A percentile compares a stretch with the other conserved stretches of the same genome.
phyloP scores from a whole-genome alignment of 192 early-diverging fungal genomes.

The Radiomyces spectabilis region DNA sequence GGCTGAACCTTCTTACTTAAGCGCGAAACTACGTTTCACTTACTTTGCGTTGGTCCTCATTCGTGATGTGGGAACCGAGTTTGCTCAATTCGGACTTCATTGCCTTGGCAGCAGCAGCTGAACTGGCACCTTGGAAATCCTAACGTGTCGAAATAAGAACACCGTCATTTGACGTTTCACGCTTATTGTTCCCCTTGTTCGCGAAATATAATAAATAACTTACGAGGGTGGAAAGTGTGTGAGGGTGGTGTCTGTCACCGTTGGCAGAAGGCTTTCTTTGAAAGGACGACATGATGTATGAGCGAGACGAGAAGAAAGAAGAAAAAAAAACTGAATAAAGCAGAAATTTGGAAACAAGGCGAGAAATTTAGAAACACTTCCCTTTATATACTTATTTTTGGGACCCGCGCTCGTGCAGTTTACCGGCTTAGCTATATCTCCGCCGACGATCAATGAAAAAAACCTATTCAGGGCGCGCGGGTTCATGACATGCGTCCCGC shows the following conservation, averaged over 20 bases:
- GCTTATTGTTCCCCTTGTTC: background rate
- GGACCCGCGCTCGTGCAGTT: no score
- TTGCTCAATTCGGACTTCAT: conserved; percentile 74
- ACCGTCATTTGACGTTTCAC: background rate
- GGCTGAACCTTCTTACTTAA: background rate
- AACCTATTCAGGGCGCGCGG: no score
- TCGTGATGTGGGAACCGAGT: conserved; percentile 45
- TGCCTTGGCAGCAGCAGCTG: conserved; percentile 55
- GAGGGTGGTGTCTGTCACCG: conserved; percentile 37
- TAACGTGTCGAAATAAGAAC: background rate
- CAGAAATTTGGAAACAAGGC: background rate
- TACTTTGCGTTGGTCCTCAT: conserved; percentile 53
- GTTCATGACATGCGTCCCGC: no score
- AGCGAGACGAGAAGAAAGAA: background rate
- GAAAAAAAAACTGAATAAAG: background rate
- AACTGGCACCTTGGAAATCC: conserved; percentile 54
- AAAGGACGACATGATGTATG: background rate
- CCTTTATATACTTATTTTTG: no score
- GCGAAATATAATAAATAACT: background rate
- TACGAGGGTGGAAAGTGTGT: conserved; percentile 47
- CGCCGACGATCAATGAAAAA: no score
- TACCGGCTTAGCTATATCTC: no score
- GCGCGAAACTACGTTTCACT: no score
- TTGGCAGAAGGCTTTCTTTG: conserved; percentile 16
- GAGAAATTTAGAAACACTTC: no score